Evolutionary conservation across 352 stramenopile genomes (phyloP), one percentile per base, ranked within the genome.

Genomic region (Pythium scleroteichum): DNA sequence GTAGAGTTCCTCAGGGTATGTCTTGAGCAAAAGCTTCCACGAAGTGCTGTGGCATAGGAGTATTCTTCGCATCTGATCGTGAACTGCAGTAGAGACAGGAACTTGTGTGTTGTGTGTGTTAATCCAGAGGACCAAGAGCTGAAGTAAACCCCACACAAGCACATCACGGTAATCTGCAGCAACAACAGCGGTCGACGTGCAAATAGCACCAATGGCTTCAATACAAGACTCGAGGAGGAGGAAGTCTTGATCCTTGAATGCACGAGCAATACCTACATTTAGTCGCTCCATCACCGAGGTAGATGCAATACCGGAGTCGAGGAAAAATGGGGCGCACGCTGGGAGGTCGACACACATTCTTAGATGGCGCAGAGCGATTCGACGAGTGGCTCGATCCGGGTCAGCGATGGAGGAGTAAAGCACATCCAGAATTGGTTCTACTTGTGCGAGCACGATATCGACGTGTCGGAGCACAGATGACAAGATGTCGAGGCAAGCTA

Each of bases 1-100:
- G 26, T 80, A 76, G 1, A 78, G 44, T 6, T 71, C 60, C 33
- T 73, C 66, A 2, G 72, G 72, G 39, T 59, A 68, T 14, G 73
- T 55, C 7, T 54, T 17, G 19, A 63, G 74, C 0, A 80, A 44
- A 27, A 62, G 33, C 40, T 64, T 65, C 69, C 69, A 78, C 9
- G 72, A 76, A 8, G 68, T 23, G 10, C 57, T 44, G 40, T 75
- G 69, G 26, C 16, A 41, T 23, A 32, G 16, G 16, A 76, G 61
- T 6, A 73, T 56, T 13, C 60, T 51, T 8, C 69, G 46, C 53
- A 80, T 73, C 29, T 75, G 64, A 17, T 71, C 60, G 35, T 65
- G 71, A 17, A 50, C 55, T 17, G 61, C 61, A 17, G 59, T 64
- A 35, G 66, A 59, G 2, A 73, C 51, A 23, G 51, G 38, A 33